phyloP scores from a whole-genome alignment of 139 green algal genomes.

The Deuterostichococcus epilithicus region DNA sequence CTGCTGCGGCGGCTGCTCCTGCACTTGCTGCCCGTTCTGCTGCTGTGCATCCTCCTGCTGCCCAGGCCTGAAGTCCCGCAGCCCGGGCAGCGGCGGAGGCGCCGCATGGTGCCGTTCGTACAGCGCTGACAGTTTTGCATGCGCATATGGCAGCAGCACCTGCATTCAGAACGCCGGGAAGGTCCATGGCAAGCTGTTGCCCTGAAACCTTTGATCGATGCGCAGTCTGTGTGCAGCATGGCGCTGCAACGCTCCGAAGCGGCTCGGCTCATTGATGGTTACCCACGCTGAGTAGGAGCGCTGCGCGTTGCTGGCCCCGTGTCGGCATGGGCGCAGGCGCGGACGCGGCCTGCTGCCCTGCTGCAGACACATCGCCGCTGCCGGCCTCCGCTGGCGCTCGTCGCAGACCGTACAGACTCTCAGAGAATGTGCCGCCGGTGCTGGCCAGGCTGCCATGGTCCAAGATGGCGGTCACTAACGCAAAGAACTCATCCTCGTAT shows the following conservation, averaged over 20 bases:
- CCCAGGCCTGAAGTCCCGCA: neutral
- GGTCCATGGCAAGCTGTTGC: too few relatives aligned
- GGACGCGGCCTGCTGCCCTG: neutral
- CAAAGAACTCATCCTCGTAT: slow-evolving; percentile 76
- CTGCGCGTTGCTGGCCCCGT: slow-evolving; percentile 6
- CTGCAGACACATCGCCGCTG: neutral
- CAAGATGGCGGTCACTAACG: slow-evolving; percentile 52
- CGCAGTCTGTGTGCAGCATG: neutral
- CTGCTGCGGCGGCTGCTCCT: slow-evolving; percentile 6
- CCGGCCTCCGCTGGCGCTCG: slow-evolving; percentile 10
- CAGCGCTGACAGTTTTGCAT: slow-evolving; percentile 52
- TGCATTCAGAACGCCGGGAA: slow-evolving; percentile 5
- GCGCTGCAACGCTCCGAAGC: neutral
- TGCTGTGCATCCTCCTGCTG: neutral
- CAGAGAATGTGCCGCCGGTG: slow-evolving; percentile 54
- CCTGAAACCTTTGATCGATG: too few relatives aligned
- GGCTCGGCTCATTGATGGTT: neutral
- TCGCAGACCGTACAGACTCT: slow-evolving; percentile 74
- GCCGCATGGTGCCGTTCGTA: slow-evolving; percentile 23
- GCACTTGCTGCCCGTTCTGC: neutral
- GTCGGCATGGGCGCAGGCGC: neutral
- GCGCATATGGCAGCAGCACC: slow-evolving; percentile 70
- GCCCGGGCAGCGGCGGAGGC: slow-evolving; percentile 26
- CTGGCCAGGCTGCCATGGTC: slow-evolving; percentile 67
- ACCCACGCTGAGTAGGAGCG: slow-evolving; percentile 22